Percentiles rank a stretch among this genome's conserved stretches.
Evolutionary conservation across 2,329 filamentous ascomycete species (phyloP).

Genomic region (Ophioceras dolichostomum): DNA sequence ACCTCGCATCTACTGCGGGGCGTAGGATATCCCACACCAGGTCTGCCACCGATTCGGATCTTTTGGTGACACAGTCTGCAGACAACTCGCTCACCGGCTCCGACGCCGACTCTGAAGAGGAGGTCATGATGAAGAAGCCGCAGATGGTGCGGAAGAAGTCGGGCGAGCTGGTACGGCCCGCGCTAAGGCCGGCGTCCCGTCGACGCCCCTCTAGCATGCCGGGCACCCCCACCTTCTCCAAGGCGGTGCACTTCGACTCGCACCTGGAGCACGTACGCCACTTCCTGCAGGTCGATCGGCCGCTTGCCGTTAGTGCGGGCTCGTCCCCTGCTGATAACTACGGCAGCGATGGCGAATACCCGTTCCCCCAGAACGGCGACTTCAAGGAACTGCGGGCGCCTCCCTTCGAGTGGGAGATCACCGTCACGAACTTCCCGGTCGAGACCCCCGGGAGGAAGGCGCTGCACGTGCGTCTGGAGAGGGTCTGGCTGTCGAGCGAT

Average conservation of each 20-base stretch:
- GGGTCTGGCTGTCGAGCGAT: conserved; percentile 76
- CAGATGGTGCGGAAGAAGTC: conserved; percentile 97
- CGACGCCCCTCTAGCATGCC: conserved; percentile 92
- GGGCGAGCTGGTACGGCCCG: conserved; percentile 87
- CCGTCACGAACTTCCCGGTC: conserved; percentile 69
- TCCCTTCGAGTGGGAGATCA: conserved; percentile 77
- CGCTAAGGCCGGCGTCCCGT: conserved; percentile 67
- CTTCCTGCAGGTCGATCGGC: conserved; percentile 86
- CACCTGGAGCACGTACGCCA: conserved; percentile 93
- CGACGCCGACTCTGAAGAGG: conserved; percentile 52
- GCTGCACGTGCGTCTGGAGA: conserved; percentile 67
- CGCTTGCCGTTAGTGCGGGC: conserved; percentile 88
- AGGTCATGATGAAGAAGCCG: conserved; percentile 63
- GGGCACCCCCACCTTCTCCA: conserved; percentile 88
- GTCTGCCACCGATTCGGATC: conserved; percentile 42
- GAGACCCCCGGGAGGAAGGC: conserved; percentile 50
- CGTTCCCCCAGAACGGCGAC: conserved; percentile 48
- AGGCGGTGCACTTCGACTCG: conserved; percentile 97
- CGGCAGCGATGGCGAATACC: conserved; percentile 81
- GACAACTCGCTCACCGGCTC: conserved; percentile 39
- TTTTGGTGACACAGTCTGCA: conserved; percentile 30
- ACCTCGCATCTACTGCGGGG: conserved; percentile 21
- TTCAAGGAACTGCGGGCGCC: conserved; percentile 22
- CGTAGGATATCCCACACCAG: conserved; percentile 37
- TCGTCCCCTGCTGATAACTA: conserved; percentile 85